Conservation (phyloP, 1,284 basidiomycete genomes). For the Thecaphora frezii region DNA sequence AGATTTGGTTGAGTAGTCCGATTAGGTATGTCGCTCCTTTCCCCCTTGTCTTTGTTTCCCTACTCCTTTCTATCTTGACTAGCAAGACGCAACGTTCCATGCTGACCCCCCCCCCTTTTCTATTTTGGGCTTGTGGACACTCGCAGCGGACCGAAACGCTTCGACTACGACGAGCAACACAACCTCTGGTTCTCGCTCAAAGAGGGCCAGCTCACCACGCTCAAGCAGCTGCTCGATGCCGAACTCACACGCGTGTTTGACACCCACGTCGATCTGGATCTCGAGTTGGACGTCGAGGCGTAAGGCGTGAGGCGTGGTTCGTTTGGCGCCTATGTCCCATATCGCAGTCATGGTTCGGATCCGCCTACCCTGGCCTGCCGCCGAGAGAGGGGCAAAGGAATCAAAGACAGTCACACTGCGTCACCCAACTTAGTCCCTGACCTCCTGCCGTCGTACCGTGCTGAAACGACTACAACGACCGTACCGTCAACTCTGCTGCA, state of each 20-base stretch:
- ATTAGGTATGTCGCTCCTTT: conserved; percentile 33
- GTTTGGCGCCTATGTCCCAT: too few species aligned
- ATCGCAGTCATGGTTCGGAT: too few species aligned
- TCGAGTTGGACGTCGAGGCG: too few species aligned
- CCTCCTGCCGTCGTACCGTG: too few species aligned
- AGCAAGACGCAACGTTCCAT: not conserved
- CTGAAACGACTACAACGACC: too few species aligned
- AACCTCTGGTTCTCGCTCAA: conserved; percentile 50
- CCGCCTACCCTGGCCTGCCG: too few species aligned
- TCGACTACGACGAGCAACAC: conserved; percentile 47
- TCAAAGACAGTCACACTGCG: too few species aligned
- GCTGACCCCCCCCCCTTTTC: not conserved
- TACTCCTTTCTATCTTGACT: not conserved
- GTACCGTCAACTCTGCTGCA: too few species aligned
- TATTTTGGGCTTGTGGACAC: not conserved
- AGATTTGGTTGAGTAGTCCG: conserved; percentile 96
- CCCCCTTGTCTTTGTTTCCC: not conserved
- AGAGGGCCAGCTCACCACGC: conserved; percentile 38
- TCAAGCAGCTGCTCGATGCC: conserved; percentile 39
- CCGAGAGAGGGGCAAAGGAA: too few species aligned
- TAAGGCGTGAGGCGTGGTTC: too few species aligned
- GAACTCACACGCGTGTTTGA: conserved; percentile 47
- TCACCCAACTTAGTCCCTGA: too few species aligned
- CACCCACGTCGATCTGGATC: conserved; percentile 24
- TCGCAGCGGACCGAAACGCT: conserved; percentile 53